These are phyloP conservation scores for Skeletonema menzelii DNA, from an alignment of 108 stramenopile species.

Conservation along the genomic window DNA sequence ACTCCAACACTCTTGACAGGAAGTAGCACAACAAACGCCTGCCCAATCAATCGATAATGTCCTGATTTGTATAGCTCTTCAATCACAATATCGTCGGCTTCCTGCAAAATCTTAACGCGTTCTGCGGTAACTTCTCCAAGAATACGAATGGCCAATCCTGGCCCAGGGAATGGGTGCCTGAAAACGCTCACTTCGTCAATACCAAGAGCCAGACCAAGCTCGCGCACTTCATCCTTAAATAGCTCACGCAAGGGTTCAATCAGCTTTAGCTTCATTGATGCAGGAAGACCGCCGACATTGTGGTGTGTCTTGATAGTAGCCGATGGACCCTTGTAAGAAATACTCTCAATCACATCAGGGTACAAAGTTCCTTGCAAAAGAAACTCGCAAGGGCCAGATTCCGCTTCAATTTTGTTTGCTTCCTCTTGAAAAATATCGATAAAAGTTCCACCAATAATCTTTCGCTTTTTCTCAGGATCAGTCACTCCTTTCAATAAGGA, in stretches of 20 bases:
- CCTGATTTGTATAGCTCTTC: slow-evolving; percentile 89
- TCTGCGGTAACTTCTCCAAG: slow-evolving; percentile 90
- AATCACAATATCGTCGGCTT: slow-evolving; percentile 97
- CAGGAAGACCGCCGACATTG: slow-evolving; percentile 97
- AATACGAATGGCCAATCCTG: slow-evolving; percentile 97
- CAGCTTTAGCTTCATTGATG: slow-evolving; percentile 93
- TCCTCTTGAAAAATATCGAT: slow-evolving; percentile 98
- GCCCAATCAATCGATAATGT: slow-evolving; percentile 95
- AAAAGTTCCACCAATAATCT: slow-evolving; percentile 96
- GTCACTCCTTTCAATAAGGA: slow-evolving; percentile 82
- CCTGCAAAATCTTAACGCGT: slow-evolving; percentile 87
- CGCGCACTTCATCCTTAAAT: slow-evolving; percentile 98
- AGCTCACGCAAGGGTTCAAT: slow-evolving; percentile 98
- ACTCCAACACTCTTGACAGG: slow-evolving; percentile 97
- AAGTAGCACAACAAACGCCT: slow-evolving; percentile 96
- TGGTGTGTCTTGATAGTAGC: slow-evolving; percentile 99
- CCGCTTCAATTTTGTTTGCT: slow-evolving; percentile 82
- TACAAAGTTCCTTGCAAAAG: slow-evolving; percentile 97
- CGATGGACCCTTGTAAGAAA: slow-evolving; percentile 98
- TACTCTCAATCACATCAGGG: slow-evolving; percentile 99
- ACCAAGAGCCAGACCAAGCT: slow-evolving; percentile 91
- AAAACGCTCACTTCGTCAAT: slow-evolving; percentile 94
- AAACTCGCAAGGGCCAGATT: slow-evolving; percentile 73
- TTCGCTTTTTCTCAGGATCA: slow-evolving; percentile 97
- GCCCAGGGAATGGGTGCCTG: slow-evolving; percentile 99